Evolutionary conservation across 2,329 filamentous ascomycete species (phyloP).

Genomic region (Exophiala alcalophila): DNA sequence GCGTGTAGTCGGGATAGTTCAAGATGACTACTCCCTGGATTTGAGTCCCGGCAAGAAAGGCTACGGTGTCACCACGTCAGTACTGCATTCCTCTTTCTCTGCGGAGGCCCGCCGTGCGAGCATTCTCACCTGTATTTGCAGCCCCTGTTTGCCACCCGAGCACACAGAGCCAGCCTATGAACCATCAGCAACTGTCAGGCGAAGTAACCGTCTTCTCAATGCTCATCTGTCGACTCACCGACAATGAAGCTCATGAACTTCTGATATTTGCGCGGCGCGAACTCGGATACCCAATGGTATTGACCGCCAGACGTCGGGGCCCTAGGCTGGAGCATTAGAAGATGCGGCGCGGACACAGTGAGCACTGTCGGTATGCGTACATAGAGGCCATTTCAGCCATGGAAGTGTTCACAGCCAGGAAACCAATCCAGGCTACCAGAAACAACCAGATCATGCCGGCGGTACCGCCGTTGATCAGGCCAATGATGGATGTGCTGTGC

Average conservation of each 20-base stretch:
- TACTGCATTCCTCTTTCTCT: too few relatives aligned
- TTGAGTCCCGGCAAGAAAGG: constrained; percentile 45
- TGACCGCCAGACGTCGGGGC: constrained; percentile 41
- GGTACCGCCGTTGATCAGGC: constrained; percentile 48
- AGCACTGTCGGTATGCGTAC: too few relatives aligned
- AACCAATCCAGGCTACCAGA: constrained; percentile 48
- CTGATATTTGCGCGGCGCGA: constrained; percentile 36
- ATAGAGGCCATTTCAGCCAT: constrained; percentile 54
- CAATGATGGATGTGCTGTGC: constrained; percentile 22
- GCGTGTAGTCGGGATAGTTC: constrained; percentile 42
- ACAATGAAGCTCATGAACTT: constrained; percentile 37
- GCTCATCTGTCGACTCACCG: constrained; percentile 22
- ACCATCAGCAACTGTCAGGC: too few relatives aligned
- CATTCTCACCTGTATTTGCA: constrained; percentile 24
- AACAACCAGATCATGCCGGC: constrained; percentile 53
- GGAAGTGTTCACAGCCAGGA: constrained; percentile 41
- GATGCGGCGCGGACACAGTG: too few relatives aligned
- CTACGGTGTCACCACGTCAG: constrained; percentile 21
- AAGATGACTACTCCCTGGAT: constrained; percentile 48
- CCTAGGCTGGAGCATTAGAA: constrained; percentile 27
- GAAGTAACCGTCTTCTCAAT: too few relatives aligned
- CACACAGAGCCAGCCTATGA: constrained; percentile 35
- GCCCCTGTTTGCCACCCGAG: constrained; percentile 34
- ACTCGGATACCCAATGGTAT: constrained; percentile 39
- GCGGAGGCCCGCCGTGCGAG: constrained; percentile 33